Conservation (phyloP, 1,284 basidiomycete genomes). For the Rhizoctonia solani region DNA sequence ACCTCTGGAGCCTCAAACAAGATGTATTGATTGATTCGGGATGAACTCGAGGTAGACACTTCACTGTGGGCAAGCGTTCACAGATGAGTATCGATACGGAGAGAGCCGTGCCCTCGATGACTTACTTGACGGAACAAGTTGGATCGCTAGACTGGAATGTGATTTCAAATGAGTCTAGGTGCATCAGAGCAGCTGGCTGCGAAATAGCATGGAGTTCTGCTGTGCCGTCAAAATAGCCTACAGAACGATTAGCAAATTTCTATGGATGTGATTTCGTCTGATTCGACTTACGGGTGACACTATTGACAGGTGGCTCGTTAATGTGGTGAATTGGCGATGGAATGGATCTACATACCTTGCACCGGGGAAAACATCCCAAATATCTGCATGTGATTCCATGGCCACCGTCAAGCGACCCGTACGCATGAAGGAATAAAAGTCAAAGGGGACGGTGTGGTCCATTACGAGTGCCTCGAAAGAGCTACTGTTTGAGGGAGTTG, state of each 20-base stretch:
- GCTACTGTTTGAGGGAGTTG: not conserved
- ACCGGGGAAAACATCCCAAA: constrained; percentile 30
- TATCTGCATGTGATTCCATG: constrained; percentile 29
- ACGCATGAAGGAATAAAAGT: constrained; percentile 19
- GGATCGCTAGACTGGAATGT: constrained; percentile 30
- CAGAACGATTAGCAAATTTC: not conserved
- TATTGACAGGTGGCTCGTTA: not conserved
- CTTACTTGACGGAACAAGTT: constrained; percentile 28
- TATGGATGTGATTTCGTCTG: not conserved
- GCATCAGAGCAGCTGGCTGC: constrained; percentile 25
- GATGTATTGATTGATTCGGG: constrained; percentile 17
- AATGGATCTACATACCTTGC: constrained; percentile 3
- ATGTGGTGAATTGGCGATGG: not conserved
- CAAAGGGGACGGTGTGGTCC: constrained; percentile 1
- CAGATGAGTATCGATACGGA: not conserved
- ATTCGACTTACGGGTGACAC: constrained; percentile 22
- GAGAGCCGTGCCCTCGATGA: not conserved
- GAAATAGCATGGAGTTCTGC: constrained; percentile 22
- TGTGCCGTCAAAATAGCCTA: constrained; percentile 27
- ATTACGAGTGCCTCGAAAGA: constrained; percentile 21
- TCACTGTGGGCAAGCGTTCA: not conserved
- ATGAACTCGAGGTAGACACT: constrained; percentile 13
- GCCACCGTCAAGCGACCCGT: constrained; percentile 18
- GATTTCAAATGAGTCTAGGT: constrained; percentile 34
- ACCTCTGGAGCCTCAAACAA: constrained; percentile 23